Conservation (phyloP, 257 asterid genomes). For the Nicotiana tabacum region DNA sequence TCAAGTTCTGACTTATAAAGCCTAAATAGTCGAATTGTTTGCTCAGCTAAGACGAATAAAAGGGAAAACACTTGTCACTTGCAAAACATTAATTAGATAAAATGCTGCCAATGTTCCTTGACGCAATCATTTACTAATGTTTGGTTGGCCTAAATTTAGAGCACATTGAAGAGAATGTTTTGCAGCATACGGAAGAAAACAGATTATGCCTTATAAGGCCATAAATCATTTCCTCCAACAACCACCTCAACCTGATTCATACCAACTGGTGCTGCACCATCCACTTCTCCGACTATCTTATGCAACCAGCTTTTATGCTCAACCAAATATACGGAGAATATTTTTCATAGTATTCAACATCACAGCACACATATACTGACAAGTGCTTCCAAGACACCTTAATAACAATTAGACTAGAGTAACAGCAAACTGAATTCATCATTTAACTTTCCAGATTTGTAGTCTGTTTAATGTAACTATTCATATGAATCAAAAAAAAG, state of each 20-base stretch:
- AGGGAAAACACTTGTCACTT: neutral
- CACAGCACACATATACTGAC: too few species aligned
- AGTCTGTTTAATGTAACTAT: too few species aligned
- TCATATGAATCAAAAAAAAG: too few species aligned
- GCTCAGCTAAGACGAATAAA: neutral
- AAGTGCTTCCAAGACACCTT: too few species aligned
- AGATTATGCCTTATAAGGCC: neutral
- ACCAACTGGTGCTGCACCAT: neutral
- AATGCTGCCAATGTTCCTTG: neutral
- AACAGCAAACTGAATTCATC: too few species aligned
- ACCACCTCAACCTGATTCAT: neutral
- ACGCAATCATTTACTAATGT: neutral
- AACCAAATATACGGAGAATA: neutral
- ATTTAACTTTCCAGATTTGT: too few species aligned
- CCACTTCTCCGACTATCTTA: neutral
- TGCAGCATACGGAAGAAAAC: neutral
- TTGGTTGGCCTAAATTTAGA: neutral
- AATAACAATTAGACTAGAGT: too few species aligned
- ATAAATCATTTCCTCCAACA: neutral
- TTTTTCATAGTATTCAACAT: neutral
- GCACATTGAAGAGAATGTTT: neutral
- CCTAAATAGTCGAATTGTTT: neutral
- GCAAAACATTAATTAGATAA: neutral
- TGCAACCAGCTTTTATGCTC: neutral
- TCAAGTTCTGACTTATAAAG: neutral